Conservation (phyloP, 768 basidiomycete genomes). For the Boletus insuetus region DNA sequence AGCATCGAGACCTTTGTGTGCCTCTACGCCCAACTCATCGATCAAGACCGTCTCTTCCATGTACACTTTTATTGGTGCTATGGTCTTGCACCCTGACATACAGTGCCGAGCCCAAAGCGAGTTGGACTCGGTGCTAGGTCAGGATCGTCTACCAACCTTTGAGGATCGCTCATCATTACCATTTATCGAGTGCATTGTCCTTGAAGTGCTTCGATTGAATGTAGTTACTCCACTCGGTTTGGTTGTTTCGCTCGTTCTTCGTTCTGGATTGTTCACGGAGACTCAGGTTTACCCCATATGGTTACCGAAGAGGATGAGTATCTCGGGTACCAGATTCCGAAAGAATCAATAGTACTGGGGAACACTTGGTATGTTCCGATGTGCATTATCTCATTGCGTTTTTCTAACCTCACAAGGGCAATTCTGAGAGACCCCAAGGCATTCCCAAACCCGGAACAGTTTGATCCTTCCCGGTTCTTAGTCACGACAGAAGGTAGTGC, state of each 20-base stretch:
- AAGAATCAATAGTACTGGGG: background rate
- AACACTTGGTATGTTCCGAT: constrained; percentile 6
- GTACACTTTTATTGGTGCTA: constrained; percentile 9
- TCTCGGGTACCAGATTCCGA: constrained; percentile 24
- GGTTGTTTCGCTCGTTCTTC: background rate
- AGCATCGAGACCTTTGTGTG: background rate
- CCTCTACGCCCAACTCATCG: background rate
- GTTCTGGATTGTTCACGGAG: background rate
- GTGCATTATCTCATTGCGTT: background rate
- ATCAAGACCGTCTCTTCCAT: constrained; percentile 4
- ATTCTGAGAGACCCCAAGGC: constrained; percentile 17
- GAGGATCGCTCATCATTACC: constrained; percentile 12
- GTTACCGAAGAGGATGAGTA: constrained; percentile 29
- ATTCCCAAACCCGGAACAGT: constrained; percentile 21
- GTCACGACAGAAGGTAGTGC: background rate
- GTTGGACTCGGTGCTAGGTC: constrained; percentile 9
- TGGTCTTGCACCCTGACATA: constrained; percentile 13
- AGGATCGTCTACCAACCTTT: constrained; percentile 10
- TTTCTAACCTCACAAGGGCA: constrained; percentile 8
- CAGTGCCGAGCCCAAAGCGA: constrained; percentile 12
- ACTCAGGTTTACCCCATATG: constrained; percentile 34
- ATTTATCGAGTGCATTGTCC: constrained; percentile 13
- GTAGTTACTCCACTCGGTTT: constrained; percentile 11
- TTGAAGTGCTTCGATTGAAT: constrained; percentile 12
- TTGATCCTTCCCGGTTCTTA: constrained; percentile 21